These are phyloP conservation scores for Parafenestella ontariensis DNA, from an alignment of 2,329 filamentous ascomycete species.

Conservation along the genomic window DNA sequence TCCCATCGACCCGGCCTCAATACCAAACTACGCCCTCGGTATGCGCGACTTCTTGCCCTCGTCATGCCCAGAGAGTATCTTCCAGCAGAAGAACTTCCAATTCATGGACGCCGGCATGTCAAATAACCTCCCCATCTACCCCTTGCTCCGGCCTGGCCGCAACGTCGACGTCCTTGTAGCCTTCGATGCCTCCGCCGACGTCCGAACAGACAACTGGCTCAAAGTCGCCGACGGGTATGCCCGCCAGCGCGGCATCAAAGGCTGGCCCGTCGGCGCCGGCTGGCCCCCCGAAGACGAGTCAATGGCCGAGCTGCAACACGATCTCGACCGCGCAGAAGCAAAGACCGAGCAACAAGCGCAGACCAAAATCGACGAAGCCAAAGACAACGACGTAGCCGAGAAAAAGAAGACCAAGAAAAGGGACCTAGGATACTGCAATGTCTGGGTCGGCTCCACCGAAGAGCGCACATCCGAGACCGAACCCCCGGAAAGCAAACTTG, in stretches of 20 bases:
- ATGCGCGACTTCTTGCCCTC: constrained; percentile 78
- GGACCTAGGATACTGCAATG: constrained; percentile 85
- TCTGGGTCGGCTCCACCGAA: constrained; percentile 89
- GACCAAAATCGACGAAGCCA: constrained; percentile 67
- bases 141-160: constrained; percentile 84
- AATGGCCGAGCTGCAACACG: constrained; percentile 65
- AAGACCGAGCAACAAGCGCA: constrained; percentile 67
- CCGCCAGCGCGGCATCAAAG: constrained; percentile 85
- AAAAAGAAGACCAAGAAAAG: constrained; percentile 42
- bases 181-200: constrained; percentile 93
- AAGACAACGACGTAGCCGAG: constrained; percentile 30
- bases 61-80: constrained; percentile 79
- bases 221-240: constrained; percentile 94
- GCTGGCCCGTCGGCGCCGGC: constrained; percentile 93
- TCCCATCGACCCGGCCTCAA: constrained; percentile 87
- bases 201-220: constrained; percentile 95
- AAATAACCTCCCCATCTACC: constrained; percentile 96
- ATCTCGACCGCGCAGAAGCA: constrained; percentile 73
- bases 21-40: constrained; percentile 88
- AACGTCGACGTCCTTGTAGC: constrained; percentile 89
- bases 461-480: constrained; percentile 69
- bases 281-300: constrained; percentile 76
- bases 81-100: constrained; percentile 68
- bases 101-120: constrained; percentile 98
- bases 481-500: constrained; percentile 60